Evolutionary conservation across 2,329 filamentous ascomycete genomes (phyloP), one percentile per base, ranked within the genome.

Genomic region (Nemania sp.): DNA sequence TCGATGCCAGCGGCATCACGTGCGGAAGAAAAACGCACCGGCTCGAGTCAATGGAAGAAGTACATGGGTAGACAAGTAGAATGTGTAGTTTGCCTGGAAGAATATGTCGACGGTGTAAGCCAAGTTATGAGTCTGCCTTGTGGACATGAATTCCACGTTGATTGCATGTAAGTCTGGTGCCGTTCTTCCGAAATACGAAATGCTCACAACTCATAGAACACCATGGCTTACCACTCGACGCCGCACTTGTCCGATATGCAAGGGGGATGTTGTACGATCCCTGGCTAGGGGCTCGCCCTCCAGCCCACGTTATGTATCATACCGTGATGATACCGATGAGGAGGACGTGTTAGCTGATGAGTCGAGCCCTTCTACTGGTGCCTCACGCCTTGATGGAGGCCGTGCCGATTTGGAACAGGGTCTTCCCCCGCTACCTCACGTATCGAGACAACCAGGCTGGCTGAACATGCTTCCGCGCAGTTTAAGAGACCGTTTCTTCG

Each of bases 191-290:
- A 52, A 47, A 37, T 42, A 56, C 54, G n/a, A 17, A n/a, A 39
- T 10, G 39, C 66, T 65, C 60, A 69, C 71, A 63, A 73, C 70
- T 50, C 32, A 42, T 65, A 97, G 92, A 73, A 98, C 95, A 4
- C 95, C 95, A 1, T 99, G 95, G 95, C 81, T 99, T 54, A 97
- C 94, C 0, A 98, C 93, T 15, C 88, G 94, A 50, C 90, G 95
- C 65, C 89, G 95, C 65, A 99, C 95, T n/a, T 99, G 95, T 71
- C 95, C 95, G 0, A 98, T 99, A 62, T 99, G 95, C 80, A 99
- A 99, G 79, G 92, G 93, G 50, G 95, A 99, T 73, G 95, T 99
- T 37, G 94, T 99, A 15, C 80, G 84, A 32, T 87, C 85, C 9
- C 75, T 92, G 65, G 83, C 87, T 17, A 81, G 80, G 34, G 80